Base-by-base conservation (phyloP, 257 asterid genomes). In the Fraxinus anomala region DNA sequence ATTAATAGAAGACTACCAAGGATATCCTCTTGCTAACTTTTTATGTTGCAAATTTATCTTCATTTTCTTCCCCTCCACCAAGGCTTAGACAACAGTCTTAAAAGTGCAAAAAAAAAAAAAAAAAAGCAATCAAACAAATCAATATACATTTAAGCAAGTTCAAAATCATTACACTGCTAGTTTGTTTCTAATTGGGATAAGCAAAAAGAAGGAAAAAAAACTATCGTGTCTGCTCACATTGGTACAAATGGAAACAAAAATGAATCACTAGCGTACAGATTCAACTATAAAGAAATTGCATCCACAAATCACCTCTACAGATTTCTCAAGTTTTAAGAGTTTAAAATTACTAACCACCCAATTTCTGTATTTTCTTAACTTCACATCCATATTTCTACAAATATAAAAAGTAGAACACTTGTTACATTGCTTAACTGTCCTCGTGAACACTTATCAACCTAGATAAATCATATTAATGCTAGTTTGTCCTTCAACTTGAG, bases 131-230 rank as follows among this genome's bases (percentile, higher is more conserved):
- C 77, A 79, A 80, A 51, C 80, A 75, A 69, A 75, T 71, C 73
- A 78, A 82, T 84, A 82, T 82, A 80, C 85, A 82, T 44, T 76
- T 49, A 47, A 56, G 75, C 42, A 51, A 56, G 82, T 82, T 73
- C 87, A 82, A 78, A 77, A 54, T 66, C 84, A 73, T 84, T 84
- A 80, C 86, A 82, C 54, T 28, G 83, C 77, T 30, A 47, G 36
- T 54, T 66, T 68, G 37, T 28, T n/a, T 56, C 24, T 7, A 0
- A 16, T 30, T 30, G 31, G 31, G 31, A 30, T 30, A 2, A 30
- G 2, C 31, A 1, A 30, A 30, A 30, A 30, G 31, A 30, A 30
- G 31, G 31, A 26, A 30, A 30, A 30, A 30, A 30, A 30, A 0
- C 31, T 30, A 1, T 12, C 39, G 31, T 30, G 31, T 31, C 24